Conservation (phyloP, 2,329 filamentous ascomycete species). For the Neurospora sp. region DNA sequence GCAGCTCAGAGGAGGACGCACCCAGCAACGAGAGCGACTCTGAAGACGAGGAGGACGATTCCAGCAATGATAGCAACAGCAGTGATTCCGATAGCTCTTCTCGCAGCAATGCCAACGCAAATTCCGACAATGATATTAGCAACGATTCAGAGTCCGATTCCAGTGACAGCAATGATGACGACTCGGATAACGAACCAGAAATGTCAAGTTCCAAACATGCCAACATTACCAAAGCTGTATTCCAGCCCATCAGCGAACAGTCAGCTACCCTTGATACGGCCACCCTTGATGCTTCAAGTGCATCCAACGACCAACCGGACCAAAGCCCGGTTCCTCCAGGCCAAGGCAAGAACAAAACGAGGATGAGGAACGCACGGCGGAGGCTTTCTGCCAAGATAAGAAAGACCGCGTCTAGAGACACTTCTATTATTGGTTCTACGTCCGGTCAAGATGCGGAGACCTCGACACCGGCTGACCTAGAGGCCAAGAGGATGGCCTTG, state of each 20-base stretch:
- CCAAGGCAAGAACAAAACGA: conserved; percentile 31
- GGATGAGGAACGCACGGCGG: conserved; percentile 42
- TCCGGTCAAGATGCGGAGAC: not conserved
- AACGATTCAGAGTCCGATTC: not conserved
- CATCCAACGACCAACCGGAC: not conserved
- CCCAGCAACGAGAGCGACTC: conserved; percentile 15
- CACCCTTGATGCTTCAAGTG: not conserved
- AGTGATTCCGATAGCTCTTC: conserved; percentile 2
- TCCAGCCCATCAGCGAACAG: not conserved
- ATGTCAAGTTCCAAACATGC: not conserved
- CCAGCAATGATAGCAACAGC: conserved; percentile 3
- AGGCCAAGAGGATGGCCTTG: not conserved
- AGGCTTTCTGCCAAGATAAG: conserved; percentile 21
- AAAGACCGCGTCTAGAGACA: conserved; percentile 3
- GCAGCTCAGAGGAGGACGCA: conserved; percentile 1
- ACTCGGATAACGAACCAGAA: conserved; percentile 4
- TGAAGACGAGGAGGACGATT: conserved; percentile 13
- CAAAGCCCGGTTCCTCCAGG: conserved; percentile 14
- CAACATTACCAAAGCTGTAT: not conserved
- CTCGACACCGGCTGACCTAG: not conserved
- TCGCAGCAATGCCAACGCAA: not conserved
- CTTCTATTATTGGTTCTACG: not conserved
- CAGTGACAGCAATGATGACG: conserved; percentile 4
- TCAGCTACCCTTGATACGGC: not conserved
- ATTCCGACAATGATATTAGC: conserved; percentile 2